These are phyloP conservation scores for Cladosporium sp. DNA, from an alignment of 2,329 filamentous ascomycete species.

Conservation along the genomic window DNA sequence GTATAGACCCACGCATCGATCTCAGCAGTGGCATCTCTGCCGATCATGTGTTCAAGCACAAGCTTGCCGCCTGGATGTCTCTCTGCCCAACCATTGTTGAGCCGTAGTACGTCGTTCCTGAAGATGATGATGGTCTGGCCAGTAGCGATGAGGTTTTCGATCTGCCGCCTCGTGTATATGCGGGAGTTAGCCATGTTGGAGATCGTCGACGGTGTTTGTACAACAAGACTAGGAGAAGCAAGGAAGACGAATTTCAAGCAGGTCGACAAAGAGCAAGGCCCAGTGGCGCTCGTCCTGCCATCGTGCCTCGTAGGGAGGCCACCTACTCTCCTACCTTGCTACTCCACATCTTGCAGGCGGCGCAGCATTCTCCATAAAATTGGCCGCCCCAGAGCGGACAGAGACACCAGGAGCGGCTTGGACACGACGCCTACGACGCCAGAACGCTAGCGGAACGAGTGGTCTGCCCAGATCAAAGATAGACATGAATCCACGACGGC, in stretches of 20 bases:
- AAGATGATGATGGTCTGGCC: conserved; percentile 59
- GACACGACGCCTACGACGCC: conserved; percentile 3
- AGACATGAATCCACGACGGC: conserved; percentile 4
- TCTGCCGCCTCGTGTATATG: conserved; percentile 29
- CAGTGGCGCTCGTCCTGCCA: neutral
- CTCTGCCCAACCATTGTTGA: conserved; percentile 59
- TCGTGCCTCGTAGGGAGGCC: neutral
- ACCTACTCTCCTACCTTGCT: conserved; percentile 7
- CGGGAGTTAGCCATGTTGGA: conserved; percentile 27
- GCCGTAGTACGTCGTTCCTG: conserved; percentile 55
- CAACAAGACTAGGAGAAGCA: neutral
- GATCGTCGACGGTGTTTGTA: conserved; percentile 11
- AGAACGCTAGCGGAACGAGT: conserved; percentile 4
- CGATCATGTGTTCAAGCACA: conserved; percentile 66
- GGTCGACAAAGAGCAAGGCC: neutral
- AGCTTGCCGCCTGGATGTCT: conserved; percentile 61
- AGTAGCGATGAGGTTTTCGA: conserved; percentile 55
- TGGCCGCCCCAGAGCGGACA: conserved; percentile 1
- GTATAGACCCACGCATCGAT: conserved; percentile 45
- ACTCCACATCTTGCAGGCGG: conserved; percentile 15
- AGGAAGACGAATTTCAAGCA: neutral
- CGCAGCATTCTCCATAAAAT: conserved; percentile 15
- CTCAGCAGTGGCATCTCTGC: conserved; percentile 60
- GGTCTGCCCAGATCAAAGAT: conserved; percentile 2
- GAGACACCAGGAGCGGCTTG: conserved; percentile 6